Evolutionary conservation across 1,284 basidiomycete genomes (phyloP).

Genomic region (Marasmius fiardii): DNA sequence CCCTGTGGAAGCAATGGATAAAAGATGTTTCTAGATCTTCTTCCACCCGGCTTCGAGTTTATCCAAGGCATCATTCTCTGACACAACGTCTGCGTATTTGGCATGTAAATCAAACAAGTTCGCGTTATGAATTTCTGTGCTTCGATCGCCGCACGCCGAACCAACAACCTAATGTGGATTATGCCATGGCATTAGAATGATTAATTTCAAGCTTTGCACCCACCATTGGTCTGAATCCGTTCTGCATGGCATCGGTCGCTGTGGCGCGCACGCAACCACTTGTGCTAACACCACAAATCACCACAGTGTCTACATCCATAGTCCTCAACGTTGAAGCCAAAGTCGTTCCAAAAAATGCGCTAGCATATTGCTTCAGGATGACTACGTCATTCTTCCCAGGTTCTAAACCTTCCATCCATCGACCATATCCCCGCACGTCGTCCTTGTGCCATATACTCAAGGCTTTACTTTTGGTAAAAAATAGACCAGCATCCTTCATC

Average conservation of each 20-base stretch:
- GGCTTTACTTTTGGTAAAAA: conserved; percentile 15
- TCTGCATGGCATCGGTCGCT: conserved; percentile 16
- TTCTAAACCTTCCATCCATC: conserved; percentile 12
- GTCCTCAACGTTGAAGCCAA: conserved; percentile 11
- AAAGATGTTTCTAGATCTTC: not conserved
- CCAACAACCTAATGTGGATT: conserved; percentile 12
- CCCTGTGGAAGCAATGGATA: too few species aligned
- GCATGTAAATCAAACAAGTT: conserved; percentile 18
- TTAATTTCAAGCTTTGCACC: not conserved
- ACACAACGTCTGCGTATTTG: conserved; percentile 16
- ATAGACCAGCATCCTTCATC: conserved; percentile 16
- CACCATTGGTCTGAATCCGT: conserved; percentile 17
- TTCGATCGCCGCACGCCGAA: conserved; percentile 17
- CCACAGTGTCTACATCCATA: conserved; percentile 14
- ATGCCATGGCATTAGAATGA: not conserved
- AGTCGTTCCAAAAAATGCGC: conserved; percentile 17
- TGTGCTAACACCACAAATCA: conserved; percentile 17
- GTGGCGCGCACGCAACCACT: conserved; percentile 17
- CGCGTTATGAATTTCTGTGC: conserved; percentile 16
- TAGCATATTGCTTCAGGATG: conserved; percentile 16
- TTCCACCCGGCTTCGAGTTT: conserved; percentile 14
- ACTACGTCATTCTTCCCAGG: conserved; percentile 8
- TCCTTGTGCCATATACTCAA: conserved; percentile 14
- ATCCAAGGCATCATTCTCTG: conserved; percentile 11
- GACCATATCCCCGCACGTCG: conserved; percentile 11